Conservation (phyloP, 306 rosid genomes). For the Pterocarpus santalinus region DNA sequence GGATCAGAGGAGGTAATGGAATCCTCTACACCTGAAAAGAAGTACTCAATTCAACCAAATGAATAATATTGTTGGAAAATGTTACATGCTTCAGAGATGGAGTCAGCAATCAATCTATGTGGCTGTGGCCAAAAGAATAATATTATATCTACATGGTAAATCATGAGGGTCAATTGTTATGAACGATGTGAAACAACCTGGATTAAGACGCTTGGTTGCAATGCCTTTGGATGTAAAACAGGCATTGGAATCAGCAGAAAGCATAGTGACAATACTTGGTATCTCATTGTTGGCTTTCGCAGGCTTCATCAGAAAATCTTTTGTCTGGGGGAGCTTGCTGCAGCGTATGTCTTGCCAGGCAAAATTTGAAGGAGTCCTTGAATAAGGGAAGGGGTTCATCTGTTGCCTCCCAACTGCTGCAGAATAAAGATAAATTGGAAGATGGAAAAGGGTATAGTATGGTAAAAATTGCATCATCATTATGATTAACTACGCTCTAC, state of each 20-base stretch:
- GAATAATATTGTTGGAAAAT: not conserved
- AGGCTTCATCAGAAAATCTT: constrained; percentile 59
- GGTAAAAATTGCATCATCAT: constrained; percentile 17
- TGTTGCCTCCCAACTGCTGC: constrained; percentile 70
- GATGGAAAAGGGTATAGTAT: not conserved
- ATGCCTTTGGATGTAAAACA: constrained; percentile 49
- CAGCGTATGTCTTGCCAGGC: constrained; percentile 48
- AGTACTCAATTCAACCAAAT: not conserved
- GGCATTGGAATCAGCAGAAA: constrained; percentile 51
- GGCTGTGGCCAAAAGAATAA: not conserved
- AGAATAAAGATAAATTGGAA: constrained; percentile 25
- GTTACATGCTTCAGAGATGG: not conserved
- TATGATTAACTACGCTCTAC: not conserved
- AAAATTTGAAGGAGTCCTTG: constrained; percentile 53
- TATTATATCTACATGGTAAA: not conserved
- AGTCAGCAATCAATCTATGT: not conserved
- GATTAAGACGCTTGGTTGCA: constrained; percentile 49
- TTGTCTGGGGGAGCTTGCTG: constrained; percentile 54
- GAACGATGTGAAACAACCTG: constrained; percentile 50
- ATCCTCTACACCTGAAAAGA: constrained; percentile 65
- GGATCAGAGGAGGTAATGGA: constrained; percentile 54
- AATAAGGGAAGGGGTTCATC: constrained; percentile 45
- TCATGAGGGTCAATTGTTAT: not conserved
- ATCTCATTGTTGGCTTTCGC: constrained; percentile 49
- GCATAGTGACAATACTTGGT: constrained; percentile 44